Evolutionary conservation across 805 yeast genomes (phyloP), one percentile per base, ranked within the genome.

Genomic region (Blastobotrys parvus): DNA sequence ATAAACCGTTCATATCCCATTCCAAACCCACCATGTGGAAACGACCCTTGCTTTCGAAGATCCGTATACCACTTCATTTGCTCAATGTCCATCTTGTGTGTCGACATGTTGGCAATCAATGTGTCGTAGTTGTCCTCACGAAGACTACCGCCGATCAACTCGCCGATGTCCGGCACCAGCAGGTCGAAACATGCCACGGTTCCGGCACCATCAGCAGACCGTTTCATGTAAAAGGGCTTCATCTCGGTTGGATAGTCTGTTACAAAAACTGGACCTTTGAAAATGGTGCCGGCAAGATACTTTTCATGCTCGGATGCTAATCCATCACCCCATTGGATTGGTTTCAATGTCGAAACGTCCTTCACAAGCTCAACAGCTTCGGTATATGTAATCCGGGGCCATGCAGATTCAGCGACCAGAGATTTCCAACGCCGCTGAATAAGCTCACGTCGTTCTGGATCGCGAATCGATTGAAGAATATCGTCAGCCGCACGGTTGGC

Each of bases 11-110:
- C 98, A 52, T 89, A 77, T 0, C 99, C 99, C 69, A 92, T 68
- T 0, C 99, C 99, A 63, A 82, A 92, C 0, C 99, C 99, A 38
- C 98, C 98, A 59, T 90, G 97, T 0, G 97, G 95, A 18, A 80
- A 80, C 2, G 83, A 67, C 0, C 97, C 97, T 52, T 82, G 79
- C 47, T 67, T 67, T 46, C 98, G 70, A 6, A 83, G 68, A 1
- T 80, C 74, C 21, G 81, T 52, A 57, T 89, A 92, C 99, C 99
- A 92, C 23, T 74, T 69, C 60, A 92, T 60, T 2, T 69, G 72
- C 2, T 59, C 56, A 0, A 56, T 38, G 42, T 75, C 72, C 89
- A 88, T 83, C 1, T 65, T 66, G 43, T 82, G 63, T 2, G 56
- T 44, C 5, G 59, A 45, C 61, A 90, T 77, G 46, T 76, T 82